Evolutionary conservation across 1,284 basidiomycete genomes (phyloP).

Genomic region (Tylopilus sp.): DNA sequence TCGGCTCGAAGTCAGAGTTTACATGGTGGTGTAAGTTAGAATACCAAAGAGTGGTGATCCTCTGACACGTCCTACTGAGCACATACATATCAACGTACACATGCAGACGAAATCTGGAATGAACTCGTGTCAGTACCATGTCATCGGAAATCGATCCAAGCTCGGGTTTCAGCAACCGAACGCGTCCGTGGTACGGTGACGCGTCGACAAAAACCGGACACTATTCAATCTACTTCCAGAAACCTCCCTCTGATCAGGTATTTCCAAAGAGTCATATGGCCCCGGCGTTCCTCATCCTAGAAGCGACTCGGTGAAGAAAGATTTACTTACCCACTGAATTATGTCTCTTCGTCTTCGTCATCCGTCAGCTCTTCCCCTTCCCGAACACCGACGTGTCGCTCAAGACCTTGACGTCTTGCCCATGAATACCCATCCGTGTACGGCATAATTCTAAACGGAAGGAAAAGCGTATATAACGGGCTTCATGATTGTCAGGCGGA

Average conservation of each 20-base stretch:
- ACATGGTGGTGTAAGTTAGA: too few species aligned
- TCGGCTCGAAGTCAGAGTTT: too few species aligned
- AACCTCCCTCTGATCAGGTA: constrained; percentile 6
- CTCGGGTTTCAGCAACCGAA: constrained; percentile 18
- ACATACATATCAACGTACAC: not conserved
- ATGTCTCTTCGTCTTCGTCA: constrained; percentile 50
- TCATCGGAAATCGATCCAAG: not conserved
- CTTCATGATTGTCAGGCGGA: constrained; percentile 38
- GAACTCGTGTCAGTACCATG: constrained; percentile 6
- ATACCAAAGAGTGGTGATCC: not conserved
- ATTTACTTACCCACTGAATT: constrained; percentile 21
- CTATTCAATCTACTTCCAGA: constrained; percentile 27
- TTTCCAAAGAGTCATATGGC: constrained; percentile 71
- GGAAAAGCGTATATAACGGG: constrained; percentile 69
- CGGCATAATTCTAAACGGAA: constrained; percentile 80
- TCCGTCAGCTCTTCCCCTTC: constrained; percentile 73
- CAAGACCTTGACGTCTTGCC: constrained; percentile 64
- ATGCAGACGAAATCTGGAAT: not conserved
- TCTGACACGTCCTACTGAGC: not conserved
- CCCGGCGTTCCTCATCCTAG: constrained; percentile 67
- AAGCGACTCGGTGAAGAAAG: too few species aligned
- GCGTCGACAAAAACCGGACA: constrained; percentile 18
- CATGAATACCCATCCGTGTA: constrained; percentile 85
- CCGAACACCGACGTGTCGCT: constrained; percentile 55
- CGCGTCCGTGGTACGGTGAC: constrained; percentile 10